Conservation (phyloP, 495 filamentous ascomycete species). For the Glutinoglossum americanum region DNA sequence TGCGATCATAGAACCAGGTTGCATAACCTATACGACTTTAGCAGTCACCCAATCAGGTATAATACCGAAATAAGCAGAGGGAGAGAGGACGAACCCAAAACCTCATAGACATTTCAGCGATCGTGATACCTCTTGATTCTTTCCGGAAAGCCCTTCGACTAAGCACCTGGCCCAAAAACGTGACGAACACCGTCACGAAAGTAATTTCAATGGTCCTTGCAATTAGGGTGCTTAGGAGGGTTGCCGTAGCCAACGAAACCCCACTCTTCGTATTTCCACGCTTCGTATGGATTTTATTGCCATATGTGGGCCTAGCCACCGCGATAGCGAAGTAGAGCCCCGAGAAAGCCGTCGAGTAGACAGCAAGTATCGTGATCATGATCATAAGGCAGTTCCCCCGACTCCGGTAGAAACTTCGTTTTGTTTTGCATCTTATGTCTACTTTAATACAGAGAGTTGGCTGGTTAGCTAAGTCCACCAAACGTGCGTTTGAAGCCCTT, state of each 20-base stretch:
- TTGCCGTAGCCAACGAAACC: slow-evolving; percentile 33
- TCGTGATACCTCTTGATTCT: slow-evolving; percentile 35
- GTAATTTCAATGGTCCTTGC: slow-evolving; percentile 56
- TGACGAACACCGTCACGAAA: slow-evolving; percentile 58
- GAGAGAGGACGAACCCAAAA: slow-evolving; percentile 15
- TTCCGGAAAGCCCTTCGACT: slow-evolving; percentile 37
- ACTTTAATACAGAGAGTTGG: no score
- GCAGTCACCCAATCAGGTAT: slow-evolving; percentile 17
- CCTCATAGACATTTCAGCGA: slow-evolving; percentile 50
- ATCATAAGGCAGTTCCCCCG: slow-evolving; percentile 35
- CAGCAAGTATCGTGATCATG: slow-evolving; percentile 32
- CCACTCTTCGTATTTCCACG: slow-evolving; percentile 9
- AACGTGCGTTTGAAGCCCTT: slow-evolving; percentile 13
- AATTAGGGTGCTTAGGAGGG: slow-evolving; percentile 36
- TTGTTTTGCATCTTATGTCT: not conserved
- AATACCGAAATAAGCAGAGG: not conserved
- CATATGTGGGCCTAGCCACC: slow-evolving; percentile 35
- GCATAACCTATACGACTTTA: slow-evolving; percentile 20
- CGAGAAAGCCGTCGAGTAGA: slow-evolving; percentile 46
- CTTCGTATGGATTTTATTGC: slow-evolving; percentile 25
- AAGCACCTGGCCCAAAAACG: slow-evolving; percentile 49
- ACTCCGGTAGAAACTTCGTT: slow-evolving; percentile 12
- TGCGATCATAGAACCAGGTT: slow-evolving; percentile 43
- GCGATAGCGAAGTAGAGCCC: slow-evolving; percentile 35
- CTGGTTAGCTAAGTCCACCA: no score